Conservation (phyloP, 495 filamentous ascomycete species). For the Melanomma pulvis-pyrius region DNA sequence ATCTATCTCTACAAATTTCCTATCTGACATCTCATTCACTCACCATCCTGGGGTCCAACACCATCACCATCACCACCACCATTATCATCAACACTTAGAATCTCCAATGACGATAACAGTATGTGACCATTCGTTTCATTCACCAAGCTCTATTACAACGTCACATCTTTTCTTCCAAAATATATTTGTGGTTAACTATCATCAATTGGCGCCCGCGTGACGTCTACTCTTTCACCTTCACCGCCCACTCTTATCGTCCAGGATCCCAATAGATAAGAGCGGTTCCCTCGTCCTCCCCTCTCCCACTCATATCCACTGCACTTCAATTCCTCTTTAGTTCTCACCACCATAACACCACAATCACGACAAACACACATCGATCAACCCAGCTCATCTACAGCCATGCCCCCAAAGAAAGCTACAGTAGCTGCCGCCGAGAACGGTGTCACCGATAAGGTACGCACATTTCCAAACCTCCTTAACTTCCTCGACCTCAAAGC, state of each 20-base stretch:
- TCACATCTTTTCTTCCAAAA: no score
- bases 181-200: no score
- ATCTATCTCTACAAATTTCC: no score
- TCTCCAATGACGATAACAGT: background rate
- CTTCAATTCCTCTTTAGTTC: background rate
- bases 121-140: no score
- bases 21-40: background rate
- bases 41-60: background rate
- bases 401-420: conserved; percentile 17
- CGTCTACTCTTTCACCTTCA: no score
- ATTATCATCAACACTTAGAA: background rate
- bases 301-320: no score
- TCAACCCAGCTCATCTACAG: background rate
- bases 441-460: background rate
- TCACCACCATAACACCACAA: background rate
- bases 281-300: no score
- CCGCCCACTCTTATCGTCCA: no score
- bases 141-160: no score
- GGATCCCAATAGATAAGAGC: no score
- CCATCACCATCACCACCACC: background rate
- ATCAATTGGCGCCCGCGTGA: no score
- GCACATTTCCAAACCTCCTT: background rate
- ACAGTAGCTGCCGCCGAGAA: background rate
- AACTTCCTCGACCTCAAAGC: background rate
- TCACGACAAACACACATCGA: background rate